Percentiles rank a stretch among this genome's conserved stretches.
Conservation (phyloP, 495 filamentous ascomycete species). For the Penicillium nucicola region DNA sequence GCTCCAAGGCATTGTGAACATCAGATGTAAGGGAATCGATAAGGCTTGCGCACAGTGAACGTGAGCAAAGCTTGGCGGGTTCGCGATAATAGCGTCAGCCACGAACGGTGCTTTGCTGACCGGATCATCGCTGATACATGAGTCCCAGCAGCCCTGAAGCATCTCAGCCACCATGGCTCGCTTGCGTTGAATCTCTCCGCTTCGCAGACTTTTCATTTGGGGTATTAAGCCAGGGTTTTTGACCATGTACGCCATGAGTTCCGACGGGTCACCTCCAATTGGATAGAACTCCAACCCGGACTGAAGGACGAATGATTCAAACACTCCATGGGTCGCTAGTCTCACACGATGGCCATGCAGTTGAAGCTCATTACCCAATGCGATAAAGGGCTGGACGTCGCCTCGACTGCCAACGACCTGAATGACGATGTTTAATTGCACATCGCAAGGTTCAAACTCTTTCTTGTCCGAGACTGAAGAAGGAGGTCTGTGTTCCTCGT, state of each 20-base stretch:
- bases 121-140: conserved; percentile 54
- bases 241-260: conserved; percentile 62
- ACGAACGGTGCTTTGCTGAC: conserved; percentile 13
- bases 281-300: conserved; percentile 60
- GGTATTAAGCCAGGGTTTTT: conserved; percentile 55
- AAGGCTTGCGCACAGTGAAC: too few species aligned
- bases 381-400: conserved; percentile 55
- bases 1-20: too few species aligned
- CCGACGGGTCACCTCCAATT: conserved; percentile 60
- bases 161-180: conserved; percentile 52
- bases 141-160: conserved; percentile 60
- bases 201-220: conserved; percentile 39
- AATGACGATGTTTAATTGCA: conserved; percentile 47
- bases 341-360: conserved; percentile 52
- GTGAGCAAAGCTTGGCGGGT: too few species aligned
- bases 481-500: conserved; percentile 1
- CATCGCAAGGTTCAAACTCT: conserved; percentile 4
- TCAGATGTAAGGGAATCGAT: too few species aligned
- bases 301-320: conserved; percentile 53
- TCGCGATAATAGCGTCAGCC: too few species aligned
- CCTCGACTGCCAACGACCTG: conserved; percentile 53
- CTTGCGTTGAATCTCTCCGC: conserved; percentile 45
- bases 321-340: conserved; percentile 60
- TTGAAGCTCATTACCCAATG: conserved; percentile 48
- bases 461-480: not conserved